Conservation (phyloP, 2,329 filamentous ascomycete species). For the Aspergillus amoenus region DNA sequence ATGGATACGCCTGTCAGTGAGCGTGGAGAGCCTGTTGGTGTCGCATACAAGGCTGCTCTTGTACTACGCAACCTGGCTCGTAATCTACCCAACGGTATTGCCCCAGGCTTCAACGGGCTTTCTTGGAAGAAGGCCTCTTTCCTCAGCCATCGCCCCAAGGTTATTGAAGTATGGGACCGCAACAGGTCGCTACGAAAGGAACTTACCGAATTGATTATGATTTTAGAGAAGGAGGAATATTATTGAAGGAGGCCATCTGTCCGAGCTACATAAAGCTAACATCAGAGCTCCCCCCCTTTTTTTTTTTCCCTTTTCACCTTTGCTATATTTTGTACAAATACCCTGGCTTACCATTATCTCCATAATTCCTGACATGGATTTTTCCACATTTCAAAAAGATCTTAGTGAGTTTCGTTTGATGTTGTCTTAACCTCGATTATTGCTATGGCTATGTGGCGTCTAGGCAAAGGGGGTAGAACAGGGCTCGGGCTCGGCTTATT, state of each 20-base stretch:
- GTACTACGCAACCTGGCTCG: constrained; percentile 49
- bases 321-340: constrained; percentile 20
- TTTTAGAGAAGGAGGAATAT: constrained; percentile 41
- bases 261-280: background rate
- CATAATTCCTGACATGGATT: constrained; percentile 10
- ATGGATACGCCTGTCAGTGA: constrained; percentile 45
- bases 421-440: background rate
- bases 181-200: constrained; percentile 44
- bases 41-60: constrained; percentile 48
- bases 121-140: constrained; percentile 43
- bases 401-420: background rate
- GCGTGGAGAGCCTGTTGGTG: constrained; percentile 43
- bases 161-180: constrained; percentile 40
- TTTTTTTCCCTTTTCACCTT: background rate
- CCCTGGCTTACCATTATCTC: constrained; percentile 12
- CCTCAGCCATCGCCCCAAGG: constrained; percentile 37
- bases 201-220: constrained; percentile 43
- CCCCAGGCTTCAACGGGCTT: constrained; percentile 29
- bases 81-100: constrained; percentile 38
- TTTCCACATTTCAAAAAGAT: background rate
- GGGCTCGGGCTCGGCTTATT: constrained; percentile 14
- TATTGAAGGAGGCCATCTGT: constrained; percentile 23
- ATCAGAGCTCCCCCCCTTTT: background rate
- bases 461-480: constrained; percentile 18
- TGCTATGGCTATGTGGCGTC: constrained; percentile 18